Evolutionary conservation across 1,284 basidiomycete species (phyloP).

Genomic region (Trametes sp.): DNA sequence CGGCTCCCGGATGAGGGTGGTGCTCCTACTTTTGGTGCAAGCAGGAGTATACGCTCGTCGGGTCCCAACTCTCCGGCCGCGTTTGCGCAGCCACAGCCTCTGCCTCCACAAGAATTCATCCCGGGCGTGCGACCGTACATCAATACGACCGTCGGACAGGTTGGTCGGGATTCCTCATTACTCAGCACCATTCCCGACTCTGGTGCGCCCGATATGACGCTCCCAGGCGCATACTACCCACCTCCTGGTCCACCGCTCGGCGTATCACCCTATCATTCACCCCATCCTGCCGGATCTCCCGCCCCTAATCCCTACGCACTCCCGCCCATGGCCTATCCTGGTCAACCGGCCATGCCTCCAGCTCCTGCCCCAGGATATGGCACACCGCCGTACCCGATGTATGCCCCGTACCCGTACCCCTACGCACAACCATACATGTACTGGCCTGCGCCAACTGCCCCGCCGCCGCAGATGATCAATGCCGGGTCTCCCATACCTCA

Average conservation of each 20-base stretch:
- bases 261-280: constrained; percentile 35
- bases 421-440: constrained; percentile 36
- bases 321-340: constrained; percentile 31
- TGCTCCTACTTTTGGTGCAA: constrained; percentile 19
- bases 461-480: constrained; percentile 12
- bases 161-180: constrained; percentile 10
- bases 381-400: constrained; percentile 42
- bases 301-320: constrained; percentile 35
- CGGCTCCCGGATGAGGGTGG: constrained; percentile 37
- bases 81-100: constrained; percentile 31
- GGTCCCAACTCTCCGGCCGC: constrained; percentile 37
- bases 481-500: constrained; percentile 4
- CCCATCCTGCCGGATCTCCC: constrained; percentile 36
- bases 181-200: constrained; percentile 23
- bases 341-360: constrained; percentile 25
- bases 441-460: constrained; percentile 26
- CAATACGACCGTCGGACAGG: constrained; percentile 18
- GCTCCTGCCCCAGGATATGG: constrained; percentile 35
- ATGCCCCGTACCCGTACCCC: constrained; percentile 32
- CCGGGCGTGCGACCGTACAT: constrained; percentile 24
- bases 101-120: constrained; percentile 30
- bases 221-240: constrained; percentile 29
- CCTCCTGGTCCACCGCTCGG: constrained; percentile 30
- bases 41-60: constrained; percentile 38
- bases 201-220: constrained; percentile 17